These are phyloP conservation scores for Leucocoprinus leucothites DNA, from an alignment of 768 basidiomycete genomes.

Conservation along the genomic window DNA sequence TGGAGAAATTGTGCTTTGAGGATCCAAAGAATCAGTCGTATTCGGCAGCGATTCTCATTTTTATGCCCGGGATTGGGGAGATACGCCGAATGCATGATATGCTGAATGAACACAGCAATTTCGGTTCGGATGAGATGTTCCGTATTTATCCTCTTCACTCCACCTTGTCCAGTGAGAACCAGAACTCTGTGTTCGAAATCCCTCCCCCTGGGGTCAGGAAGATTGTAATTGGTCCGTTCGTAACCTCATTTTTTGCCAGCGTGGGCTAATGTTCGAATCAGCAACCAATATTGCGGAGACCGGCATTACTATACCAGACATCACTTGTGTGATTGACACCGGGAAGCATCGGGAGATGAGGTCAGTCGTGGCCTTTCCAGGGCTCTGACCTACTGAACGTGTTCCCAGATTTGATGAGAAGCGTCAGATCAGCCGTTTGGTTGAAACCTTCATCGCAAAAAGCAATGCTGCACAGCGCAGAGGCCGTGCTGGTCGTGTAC, in stretches of 20 bases:
- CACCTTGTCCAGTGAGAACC: constrained; percentile 87
- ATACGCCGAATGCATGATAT: constrained; percentile 87
- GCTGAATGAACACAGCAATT: constrained; percentile 68
- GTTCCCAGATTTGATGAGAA: constrained; percentile 86
- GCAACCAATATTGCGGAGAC: constrained; percentile 96
- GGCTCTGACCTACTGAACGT: not conserved
- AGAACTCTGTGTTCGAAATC: constrained; percentile 86
- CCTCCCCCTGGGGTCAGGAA: constrained; percentile 81
- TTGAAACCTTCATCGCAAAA: constrained; percentile 88
- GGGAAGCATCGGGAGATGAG: constrained; percentile 95
- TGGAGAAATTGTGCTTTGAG: constrained; percentile 82
- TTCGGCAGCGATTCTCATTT: constrained; percentile 83
- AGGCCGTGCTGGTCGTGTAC: constrained; percentile 91
- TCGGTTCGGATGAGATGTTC: constrained; percentile 62
- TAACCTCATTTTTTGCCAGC: not conserved
- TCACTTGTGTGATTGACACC: constrained; percentile 93
- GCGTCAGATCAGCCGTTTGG: constrained; percentile 86
- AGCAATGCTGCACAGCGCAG: constrained; percentile 90
- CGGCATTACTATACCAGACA: constrained; percentile 97
- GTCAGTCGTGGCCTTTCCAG: constrained; percentile 26
- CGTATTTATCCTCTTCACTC: constrained; percentile 87
- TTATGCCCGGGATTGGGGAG: constrained; percentile 93
- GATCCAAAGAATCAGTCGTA: constrained; percentile 47
- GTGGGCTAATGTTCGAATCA: constrained; percentile 24
- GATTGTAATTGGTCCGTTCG: constrained; percentile 81